Base-by-base conservation (phyloP, 441 rosid species). In the Manihot esculenta region DNA sequence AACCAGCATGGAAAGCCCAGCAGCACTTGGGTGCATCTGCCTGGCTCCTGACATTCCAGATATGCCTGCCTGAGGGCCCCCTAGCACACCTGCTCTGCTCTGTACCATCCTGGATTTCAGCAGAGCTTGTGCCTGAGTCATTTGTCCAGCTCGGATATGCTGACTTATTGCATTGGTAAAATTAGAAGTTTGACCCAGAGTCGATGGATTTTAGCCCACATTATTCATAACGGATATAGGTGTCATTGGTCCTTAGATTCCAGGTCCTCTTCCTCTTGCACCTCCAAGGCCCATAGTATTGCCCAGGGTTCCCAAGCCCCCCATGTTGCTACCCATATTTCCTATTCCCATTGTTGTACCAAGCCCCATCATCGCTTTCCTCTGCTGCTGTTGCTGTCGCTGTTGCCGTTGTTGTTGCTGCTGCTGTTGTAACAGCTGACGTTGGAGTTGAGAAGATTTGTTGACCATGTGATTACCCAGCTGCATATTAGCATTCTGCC, bases 301-400 rank as follows among this genome's bases (percentile, higher is more conserved):
- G 23, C 87, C 60, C n/a, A 88, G 76, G 70, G 83, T 78, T 68
- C 95, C 88, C 33, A 91, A 79, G 76, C 97, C 93, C 50, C 75
- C 86, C 82, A 89, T 85, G 80, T 74, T 83, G 79, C 77, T 78
- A 56, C 85, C 85, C 81, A 93, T 82, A 83, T 82, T 90, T 74
- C 93, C 95, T 80, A 82, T 84, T 15, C 88, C 83, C 80, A 84
- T 75, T 62, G 85, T 84, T 61, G 85, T 74, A 72, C 89, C 96
- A 53, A 83, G 85, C 67, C 85, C 97, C 91, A 90, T 87, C 86
- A 83, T 79, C 79, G 74, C n/a, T 85, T 88, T 92, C 88, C 89
- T 88, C 78, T 85, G 91, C 33, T 66, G 75, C 88, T 84, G 68
- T 74, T 75, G 91, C 2, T 77, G 55, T 77, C 67, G 90, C 53